These are phyloP conservation scores for Schrenkiella parvula DNA, from an alignment of 345 rosid genomes.

Conservation along the genomic window DNA sequence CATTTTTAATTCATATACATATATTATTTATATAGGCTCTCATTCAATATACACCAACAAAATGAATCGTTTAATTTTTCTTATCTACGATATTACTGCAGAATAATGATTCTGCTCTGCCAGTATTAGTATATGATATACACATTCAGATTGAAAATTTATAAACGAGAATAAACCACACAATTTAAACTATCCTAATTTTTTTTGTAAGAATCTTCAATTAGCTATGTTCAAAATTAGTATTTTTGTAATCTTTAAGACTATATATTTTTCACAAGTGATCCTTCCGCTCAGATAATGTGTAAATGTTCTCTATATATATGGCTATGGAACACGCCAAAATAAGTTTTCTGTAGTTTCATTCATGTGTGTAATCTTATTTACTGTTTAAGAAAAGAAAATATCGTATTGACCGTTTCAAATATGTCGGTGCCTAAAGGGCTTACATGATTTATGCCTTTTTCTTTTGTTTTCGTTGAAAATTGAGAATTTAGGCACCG, in stretches of 20 bases:
- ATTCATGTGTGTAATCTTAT: background rate
- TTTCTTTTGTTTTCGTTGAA: background rate
- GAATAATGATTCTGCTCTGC: no score
- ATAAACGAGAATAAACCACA: background rate
- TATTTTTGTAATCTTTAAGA: background rate
- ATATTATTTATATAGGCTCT: background rate
- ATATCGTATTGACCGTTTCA: background rate
- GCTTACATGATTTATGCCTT: background rate
- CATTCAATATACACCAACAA: background rate
- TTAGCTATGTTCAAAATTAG: background rate
- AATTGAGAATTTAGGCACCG: conserved; percentile 6
- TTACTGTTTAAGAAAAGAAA: background rate
- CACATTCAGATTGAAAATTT: background rate
- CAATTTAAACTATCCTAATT: no score
- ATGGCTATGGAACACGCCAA: background rate
- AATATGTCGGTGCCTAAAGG: conserved; percentile 19
- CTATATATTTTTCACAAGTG: background rate
- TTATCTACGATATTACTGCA: background rate
- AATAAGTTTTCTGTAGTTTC: background rate
- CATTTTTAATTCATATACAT: background rate
- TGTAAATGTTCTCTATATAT: background rate
- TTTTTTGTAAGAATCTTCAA: background rate
- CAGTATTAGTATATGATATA: background rate
- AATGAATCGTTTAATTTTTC: background rate
- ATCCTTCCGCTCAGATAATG: background rate